A percentile compares a stretch with the other conserved stretches of the same genome.
Evolutionary conservation across 2,329 filamentous ascomycete genomes (phyloP).

Genomic region (Fusarium penzigii): DNA sequence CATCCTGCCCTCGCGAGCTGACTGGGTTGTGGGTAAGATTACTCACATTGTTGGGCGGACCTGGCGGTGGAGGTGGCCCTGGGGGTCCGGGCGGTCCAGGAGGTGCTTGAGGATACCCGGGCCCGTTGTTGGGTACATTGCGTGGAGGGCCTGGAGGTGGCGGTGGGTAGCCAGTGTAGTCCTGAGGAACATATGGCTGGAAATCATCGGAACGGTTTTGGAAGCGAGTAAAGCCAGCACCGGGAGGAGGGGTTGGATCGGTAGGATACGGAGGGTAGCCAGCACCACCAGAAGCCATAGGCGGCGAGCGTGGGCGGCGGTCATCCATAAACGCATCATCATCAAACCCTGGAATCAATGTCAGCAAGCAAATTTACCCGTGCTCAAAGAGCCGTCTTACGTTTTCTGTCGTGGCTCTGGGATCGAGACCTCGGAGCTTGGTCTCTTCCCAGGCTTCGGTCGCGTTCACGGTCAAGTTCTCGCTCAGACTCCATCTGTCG

Average conservation of each 20-base stretch:
- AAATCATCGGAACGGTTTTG: slow-evolving; percentile 38
- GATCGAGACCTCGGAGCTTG: slow-evolving; percentile 34
- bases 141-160: slow-evolving; percentile 38
- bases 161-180: slow-evolving; percentile 44
- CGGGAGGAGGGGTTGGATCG: slow-evolving; percentile 26
- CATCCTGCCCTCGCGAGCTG: slow-evolving; percentile 31
- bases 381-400: slow-evolving; percentile 19
- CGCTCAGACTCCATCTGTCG: slow-evolving; percentile 25
- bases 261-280: slow-evolving; percentile 47
- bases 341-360: slow-evolving; percentile 24
- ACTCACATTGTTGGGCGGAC: slow-evolving; percentile 48
- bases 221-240: slow-evolving; percentile 38
- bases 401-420: slow-evolving; percentile 30
- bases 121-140: slow-evolving; percentile 9
- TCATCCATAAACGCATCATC: slow-evolving; percentile 39
- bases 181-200: slow-evolving; percentile 43
- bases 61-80: slow-evolving; percentile 35
- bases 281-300: slow-evolving; percentile 52
- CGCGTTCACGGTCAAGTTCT: slow-evolving; percentile 22
- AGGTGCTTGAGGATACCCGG: slow-evolving; percentile 10
- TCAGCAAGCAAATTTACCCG: slow-evolving; percentile 13
- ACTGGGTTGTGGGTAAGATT: slow-evolving; percentile 33
- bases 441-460: slow-evolving; percentile 17
- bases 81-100: slow-evolving; percentile 34
- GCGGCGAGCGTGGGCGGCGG: slow-evolving; percentile 46